Evolutionary conservation across 2,329 filamentous ascomycete genomes (phyloP), one percentile per base, ranked within the genome.

Genomic region (Sarocladiaceae sp.): DNA sequence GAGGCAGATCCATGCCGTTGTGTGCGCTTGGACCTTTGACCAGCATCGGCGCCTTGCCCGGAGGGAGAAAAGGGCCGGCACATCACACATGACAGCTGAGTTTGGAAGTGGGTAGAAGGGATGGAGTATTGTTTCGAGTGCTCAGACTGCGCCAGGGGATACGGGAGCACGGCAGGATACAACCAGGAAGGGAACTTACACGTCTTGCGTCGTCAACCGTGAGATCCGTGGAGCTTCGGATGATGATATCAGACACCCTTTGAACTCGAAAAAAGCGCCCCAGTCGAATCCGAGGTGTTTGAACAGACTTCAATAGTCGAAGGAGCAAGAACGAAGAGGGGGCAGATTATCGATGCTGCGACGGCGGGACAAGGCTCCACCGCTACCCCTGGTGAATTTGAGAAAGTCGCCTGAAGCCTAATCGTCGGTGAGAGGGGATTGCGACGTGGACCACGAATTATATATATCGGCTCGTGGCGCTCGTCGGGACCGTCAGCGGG

Each of bases 301-400:
- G n/a, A n/a, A 5, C 37, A 42, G 37, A 22, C 12, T 4, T 25
- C 37, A 5, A 42, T 42, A 42, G 18, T 22, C 13, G 39, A 25
- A 42, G 5, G 20, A 17, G 18, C 18, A 20, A 23, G 20, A n/a
- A 18, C 5, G 10, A 28, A 33, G 28, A 33, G n/a, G 26, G 44
- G 44, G 25, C 4, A 20, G 17, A 28, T 15, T 10, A 6, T 48
- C 8, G 23, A 48, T 10, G 44, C 23, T 48, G 44, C 44, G 44
- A 48, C 44, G 22, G 44, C 26, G 44, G 44, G 26, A 29, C 44
- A 18, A 48, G 44, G 44, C 44, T 48, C 44, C 44, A 48, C 44
- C 17, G 17, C 40, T 17, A 48, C 44, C 44, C 44, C 44, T 48
- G 17, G 28, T 48, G 44, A n/a, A 48, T 48, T 48, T 48, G 26